phyloP scores from a whole-genome alignment of 2,329 filamentous ascomycete genomes.

The Neofusicoccum cordaticola region DNA sequence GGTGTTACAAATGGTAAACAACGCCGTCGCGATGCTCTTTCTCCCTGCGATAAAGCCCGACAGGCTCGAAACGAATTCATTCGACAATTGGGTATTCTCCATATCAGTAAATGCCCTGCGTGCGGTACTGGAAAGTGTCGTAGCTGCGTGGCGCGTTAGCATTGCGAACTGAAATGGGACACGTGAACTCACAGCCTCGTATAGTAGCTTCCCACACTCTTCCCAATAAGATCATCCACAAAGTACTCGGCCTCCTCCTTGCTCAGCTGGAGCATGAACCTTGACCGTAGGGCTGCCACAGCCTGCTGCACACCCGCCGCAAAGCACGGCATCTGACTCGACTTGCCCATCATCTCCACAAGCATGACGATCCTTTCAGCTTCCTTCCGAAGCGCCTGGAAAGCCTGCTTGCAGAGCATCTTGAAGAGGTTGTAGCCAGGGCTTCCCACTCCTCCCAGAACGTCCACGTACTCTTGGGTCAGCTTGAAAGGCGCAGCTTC shows the following conservation, averaged over 20 bases:
- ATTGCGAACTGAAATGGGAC: neutral
- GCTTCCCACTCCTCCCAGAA: constrained; percentile 70
- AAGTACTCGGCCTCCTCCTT: constrained; percentile 78
- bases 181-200: constrained; percentile 66
- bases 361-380: constrained; percentile 79
- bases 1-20: neutral
- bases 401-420: constrained; percentile 75
- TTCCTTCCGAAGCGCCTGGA: constrained; percentile 74
- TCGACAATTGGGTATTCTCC: constrained; percentile 12
- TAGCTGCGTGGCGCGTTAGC: constrained; percentile 52
- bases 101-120: constrained; percentile 76
- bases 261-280: constrained; percentile 79
- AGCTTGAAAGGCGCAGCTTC: constrained; percentile 86
- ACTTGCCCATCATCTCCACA: constrained; percentile 78
- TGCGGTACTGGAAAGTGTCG: constrained; percentile 83
- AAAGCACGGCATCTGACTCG: constrained; percentile 83
- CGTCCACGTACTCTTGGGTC: constrained; percentile 81
- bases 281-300: constrained; percentile 65
- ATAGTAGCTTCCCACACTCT: constrained; percentile 83
- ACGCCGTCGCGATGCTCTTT: constrained; percentile 14
- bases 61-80: neutral
- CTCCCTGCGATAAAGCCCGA: neutral
- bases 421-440: constrained; percentile 74
- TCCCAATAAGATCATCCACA: constrained; percentile 77
- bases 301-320: constrained; percentile 70